phyloP scores from a whole-genome alignment of 352 stramenopile genomes.

The Aphanomyces euteiches region DNA sequence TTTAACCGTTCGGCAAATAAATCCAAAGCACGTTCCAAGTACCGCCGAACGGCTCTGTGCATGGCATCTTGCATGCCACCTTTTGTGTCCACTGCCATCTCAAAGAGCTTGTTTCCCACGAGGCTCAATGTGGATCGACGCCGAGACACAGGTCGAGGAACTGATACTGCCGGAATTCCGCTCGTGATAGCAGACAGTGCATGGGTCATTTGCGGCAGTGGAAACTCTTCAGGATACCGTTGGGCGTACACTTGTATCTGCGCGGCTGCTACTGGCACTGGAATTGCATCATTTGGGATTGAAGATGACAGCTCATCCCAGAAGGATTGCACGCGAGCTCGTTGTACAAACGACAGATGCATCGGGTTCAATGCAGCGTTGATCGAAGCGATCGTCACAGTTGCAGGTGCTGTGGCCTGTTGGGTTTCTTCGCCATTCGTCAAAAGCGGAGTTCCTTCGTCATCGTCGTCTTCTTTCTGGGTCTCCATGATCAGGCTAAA shows the following conservation, averaged over 20 bases:
- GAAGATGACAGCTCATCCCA: slow-evolving; percentile 20
- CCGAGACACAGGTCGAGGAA: slow-evolving; percentile 22
- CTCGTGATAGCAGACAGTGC: slow-evolving; percentile 32
- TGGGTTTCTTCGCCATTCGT: slow-evolving; percentile 46
- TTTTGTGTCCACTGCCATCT: slow-evolving; percentile 80
- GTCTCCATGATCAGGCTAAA: slow-evolving; percentile 74
- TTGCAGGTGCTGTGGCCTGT: slow-evolving; percentile 51
- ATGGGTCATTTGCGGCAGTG: slow-evolving; percentile 57
- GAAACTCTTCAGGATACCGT: slow-evolving; percentile 77
- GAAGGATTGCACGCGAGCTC: slow-evolving; percentile 19
- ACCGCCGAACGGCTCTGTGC: slow-evolving; percentile 71
- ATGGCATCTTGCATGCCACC: slow-evolving; percentile 77
- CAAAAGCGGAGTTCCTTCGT: slow-evolving; percentile 25
- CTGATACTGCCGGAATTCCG: slow-evolving; percentile 36
- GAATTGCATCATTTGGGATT: not conserved
- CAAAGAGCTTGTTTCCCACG: slow-evolving; percentile 75
- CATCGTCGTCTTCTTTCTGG: slow-evolving; percentile 62
- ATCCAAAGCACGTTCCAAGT: slow-evolving; percentile 72
- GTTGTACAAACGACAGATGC: slow-evolving; percentile 15
- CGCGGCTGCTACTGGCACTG: not conserved
- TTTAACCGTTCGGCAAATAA: slow-evolving; percentile 73
- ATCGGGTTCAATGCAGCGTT: slow-evolving; percentile 37
- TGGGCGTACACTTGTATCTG: slow-evolving; percentile 49
- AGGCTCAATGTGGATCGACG: slow-evolving; percentile 54
- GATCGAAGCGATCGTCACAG: slow-evolving; percentile 73